Evolutionary conservation across 768 basidiomycete genomes (phyloP).

Genomic region (Leccinum boreale): DNA sequence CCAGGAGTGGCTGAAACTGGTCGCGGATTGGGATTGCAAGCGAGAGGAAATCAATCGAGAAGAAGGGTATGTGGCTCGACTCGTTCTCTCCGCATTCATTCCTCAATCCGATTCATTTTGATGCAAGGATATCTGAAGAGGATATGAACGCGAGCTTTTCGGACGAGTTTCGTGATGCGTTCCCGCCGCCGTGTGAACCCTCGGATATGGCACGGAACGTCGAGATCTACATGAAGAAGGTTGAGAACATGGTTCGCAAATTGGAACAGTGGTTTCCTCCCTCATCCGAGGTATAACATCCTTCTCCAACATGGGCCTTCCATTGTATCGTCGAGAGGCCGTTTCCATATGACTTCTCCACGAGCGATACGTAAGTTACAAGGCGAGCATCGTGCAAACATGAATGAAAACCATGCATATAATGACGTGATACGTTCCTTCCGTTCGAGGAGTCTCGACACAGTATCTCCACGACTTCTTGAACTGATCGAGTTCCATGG

Average conservation of each 20-base stretch:
- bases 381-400: neutral
- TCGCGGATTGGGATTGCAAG: constrained; percentile 19
- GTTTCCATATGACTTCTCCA: neutral
- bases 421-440: neutral
- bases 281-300: neutral
- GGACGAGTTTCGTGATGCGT: constrained; percentile 24
- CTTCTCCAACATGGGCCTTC: neutral
- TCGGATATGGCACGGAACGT: constrained; percentile 14
- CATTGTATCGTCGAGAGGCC: neutral
- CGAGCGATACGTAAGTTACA: neutral
- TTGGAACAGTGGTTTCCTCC: constrained; percentile 26
- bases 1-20: constrained; percentile 15
- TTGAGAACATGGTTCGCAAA: constrained; percentile 25
- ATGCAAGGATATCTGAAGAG: constrained; percentile 5
- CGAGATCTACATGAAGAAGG: constrained; percentile 24
- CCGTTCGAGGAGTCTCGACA: neutral
- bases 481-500: neutral
- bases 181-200: constrained; percentile 16
- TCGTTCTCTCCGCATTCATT: neutral
- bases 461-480: neutral
- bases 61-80: constrained; percentile 7
- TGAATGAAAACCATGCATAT: neutral
- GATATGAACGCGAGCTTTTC: constrained; percentile 11
- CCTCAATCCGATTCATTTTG: neutral
- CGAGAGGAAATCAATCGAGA: constrained; percentile 9